Base-by-base conservation (phyloP, 1,284 basidiomycete species). In the Vanrija pseudolonga region DNA sequence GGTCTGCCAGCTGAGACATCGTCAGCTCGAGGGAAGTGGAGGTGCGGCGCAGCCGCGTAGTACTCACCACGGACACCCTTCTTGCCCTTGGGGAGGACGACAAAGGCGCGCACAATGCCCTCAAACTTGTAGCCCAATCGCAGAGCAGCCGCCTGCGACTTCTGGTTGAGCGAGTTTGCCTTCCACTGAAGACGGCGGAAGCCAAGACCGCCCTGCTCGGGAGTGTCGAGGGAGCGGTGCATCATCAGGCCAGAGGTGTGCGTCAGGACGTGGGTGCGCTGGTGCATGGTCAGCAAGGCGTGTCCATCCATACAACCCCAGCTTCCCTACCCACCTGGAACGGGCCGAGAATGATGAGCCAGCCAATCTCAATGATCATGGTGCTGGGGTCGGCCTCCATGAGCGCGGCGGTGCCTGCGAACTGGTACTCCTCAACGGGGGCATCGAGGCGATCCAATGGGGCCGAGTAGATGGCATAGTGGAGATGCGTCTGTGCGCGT, bases 251-350 rank as follows among this genome's bases (percentile, higher is more conserved):
- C 72, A 2, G 64, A 63, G 7, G 66, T 63, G 50, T 74, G 68
- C 5, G 72, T 71, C 38, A 69, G 61, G 28, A 71, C 69, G 53
- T 74, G 71, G 1, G 70, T 70, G 15, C 67, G 55, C 68, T 71
- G 56, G 2, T 3, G 20, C 26, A 11, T 24, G 23, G 48, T 52
- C 32, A 55, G 45, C 38, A 26, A 23, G 23, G 24, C 6, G 42
- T 6, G 7, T 3, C 3, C 26, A 6, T 26, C 26, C 26, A 4
- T 17, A 22, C 23, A 11, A 3, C 17, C 15, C 6, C 12, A 14
- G 7, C 28, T 40, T 6, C n/a, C n/a, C 24, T 12, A 53, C 64
- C 47, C 36, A 69, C 70, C 51, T 74, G 72, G 52, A 65, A 74
- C 22, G 57, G 58, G 24, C 53, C 60, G 43, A 70, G 53, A 42